Evolutionary conservation across 257 asterid genomes (phyloP), one percentile per base, ranked within the genome.

Genomic region (Paulownia fortunei): DNA sequence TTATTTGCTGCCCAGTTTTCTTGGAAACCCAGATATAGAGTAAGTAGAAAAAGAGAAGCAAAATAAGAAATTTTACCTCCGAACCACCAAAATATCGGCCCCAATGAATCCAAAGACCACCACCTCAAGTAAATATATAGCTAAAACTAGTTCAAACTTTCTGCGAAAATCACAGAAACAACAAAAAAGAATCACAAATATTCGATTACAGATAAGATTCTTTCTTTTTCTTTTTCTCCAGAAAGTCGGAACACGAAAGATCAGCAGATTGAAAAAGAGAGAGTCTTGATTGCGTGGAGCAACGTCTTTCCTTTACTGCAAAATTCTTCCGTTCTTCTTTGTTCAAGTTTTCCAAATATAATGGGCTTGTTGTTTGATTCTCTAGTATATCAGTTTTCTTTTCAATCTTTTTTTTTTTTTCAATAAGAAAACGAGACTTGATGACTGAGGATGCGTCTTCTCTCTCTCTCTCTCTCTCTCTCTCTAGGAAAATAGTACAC

Each of bases 361-460:
- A 46, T 51, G 36, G 44, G 27, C 51, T 41, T 75, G 39, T 51
- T 60, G 68, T 51, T 30, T 76, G 62, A 23, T 74, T 27, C 10
- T 69, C 15, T 55, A 19, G 8, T 41, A 7, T 64, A 1, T 52
- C 36, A 2, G 61, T 7, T 63, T 70, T 0, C 46, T 8, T 52
- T 3, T 27, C 42, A 34, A 47, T 8, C 7, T 59, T 15, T 32
- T 46, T 56, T 6, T 58, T 62, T 52, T 46, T n/a, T 65, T n/a
- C 26, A 32, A 77, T 73, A 1, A 39, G 36, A 62, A 73, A 64
- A 78, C 80, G 67, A 84, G 83, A 74, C 88, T 83, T 81, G 85
- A 77, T 19, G 81, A 66, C 78, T 27, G 63, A 73, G 72, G 76
- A 82, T 77, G 79, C 82, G 85, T 77, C 36, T 26, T 55, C 58